These are phyloP conservation scores for Xylariaceae sp. DNA, from an alignment of 2,329 filamentous ascomycete genomes.

Conservation along the genomic window DNA sequence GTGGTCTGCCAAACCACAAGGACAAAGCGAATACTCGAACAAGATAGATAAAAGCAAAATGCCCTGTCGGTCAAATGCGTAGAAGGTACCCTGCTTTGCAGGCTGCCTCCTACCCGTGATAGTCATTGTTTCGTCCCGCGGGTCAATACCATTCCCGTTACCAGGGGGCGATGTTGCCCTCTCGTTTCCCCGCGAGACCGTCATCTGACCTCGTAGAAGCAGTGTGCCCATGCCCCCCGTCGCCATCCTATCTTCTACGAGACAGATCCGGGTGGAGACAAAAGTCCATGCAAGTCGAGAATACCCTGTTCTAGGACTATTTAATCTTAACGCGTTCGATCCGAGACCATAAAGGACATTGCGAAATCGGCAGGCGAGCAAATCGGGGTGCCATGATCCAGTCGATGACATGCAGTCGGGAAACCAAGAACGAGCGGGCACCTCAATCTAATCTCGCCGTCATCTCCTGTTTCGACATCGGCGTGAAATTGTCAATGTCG, in stretches of 20 bases:
- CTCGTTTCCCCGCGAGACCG: too few species aligned
- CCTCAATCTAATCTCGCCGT: conserved; percentile 92
- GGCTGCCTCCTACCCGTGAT: conserved; percentile 22
- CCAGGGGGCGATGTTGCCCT: too few species aligned
- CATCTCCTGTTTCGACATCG: conserved; percentile 92
- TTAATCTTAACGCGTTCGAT: conserved; percentile 15
- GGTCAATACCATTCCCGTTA: conserved; percentile 18
- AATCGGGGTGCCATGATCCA: conserved; percentile 31
- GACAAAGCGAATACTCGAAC: conserved; percentile 35
- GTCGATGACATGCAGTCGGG: conserved; percentile 28
- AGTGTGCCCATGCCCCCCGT: conserved; percentile 20
- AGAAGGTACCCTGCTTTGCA: conserved; percentile 46
- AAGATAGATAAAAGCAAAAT: conserved; percentile 42
- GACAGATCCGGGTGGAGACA: conserved; percentile 21
- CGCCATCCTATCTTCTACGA: conserved; percentile 16
- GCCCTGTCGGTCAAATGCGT: conserved; percentile 50
- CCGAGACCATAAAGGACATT: conserved; percentile 24
- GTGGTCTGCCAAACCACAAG: conserved; percentile 31
- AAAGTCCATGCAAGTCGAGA: conserved; percentile 20
- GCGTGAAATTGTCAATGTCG: conserved; percentile 91
- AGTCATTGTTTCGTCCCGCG: conserved; percentile 22
- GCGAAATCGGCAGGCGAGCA: conserved; percentile 28
- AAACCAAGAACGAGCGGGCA: conserved; percentile 20
- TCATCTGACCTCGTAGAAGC: too few species aligned
- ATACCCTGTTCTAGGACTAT: conserved; percentile 9